Conservation (phyloP, 768 basidiomycete genomes). For the Boletus rubescentipes region DNA sequence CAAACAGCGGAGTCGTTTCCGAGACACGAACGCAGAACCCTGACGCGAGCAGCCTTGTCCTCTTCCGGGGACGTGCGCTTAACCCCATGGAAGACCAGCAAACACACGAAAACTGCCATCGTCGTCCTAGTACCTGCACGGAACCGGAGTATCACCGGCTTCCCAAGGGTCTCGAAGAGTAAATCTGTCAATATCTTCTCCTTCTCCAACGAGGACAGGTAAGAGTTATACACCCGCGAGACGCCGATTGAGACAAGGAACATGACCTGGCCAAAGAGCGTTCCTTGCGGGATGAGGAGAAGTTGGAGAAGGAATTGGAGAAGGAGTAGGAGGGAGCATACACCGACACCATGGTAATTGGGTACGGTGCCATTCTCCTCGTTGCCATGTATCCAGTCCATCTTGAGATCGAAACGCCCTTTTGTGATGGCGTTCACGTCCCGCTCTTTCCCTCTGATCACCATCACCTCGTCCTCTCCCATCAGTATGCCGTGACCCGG, state of each 20-base stretch:
- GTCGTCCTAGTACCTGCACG: conserved; percentile 18
- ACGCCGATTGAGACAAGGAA: conserved; percentile 30
- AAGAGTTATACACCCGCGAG: conserved; percentile 37
- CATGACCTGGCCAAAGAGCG: conserved; percentile 36
- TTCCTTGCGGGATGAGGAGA: conserved; percentile 33
- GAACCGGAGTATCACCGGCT: conserved; percentile 9
- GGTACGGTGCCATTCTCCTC: neutral
- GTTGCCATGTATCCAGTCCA: neutral
- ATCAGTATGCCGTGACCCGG: conserved; percentile 32
- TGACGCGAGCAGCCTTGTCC: neutral
- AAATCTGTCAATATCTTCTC: conserved; percentile 21
- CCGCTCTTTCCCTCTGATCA: conserved; percentile 28
- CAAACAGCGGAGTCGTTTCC: conserved; percentile 23
- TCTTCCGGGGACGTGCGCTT: neutral
- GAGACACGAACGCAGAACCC: conserved; percentile 17
- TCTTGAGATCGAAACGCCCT: conserved; percentile 26
- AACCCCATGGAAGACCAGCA: conserved; percentile 20
- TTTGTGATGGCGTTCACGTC: conserved; percentile 31
- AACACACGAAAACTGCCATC: conserved; percentile 22
- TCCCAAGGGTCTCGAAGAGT: conserved; percentile 14
- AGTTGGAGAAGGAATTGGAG: conserved; percentile 34
- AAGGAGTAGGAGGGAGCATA: conserved; percentile 28
- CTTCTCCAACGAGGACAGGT: conserved; percentile 35
- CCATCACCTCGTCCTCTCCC: conserved; percentile 18
- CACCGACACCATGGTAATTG: conserved; percentile 17